A percentile compares a stretch with the other conserved stretches of the same genome.
Evolutionary conservation across 176 grass and related monocot genomes (phyloP).

Genomic region (Oropetium thomaeum): DNA sequence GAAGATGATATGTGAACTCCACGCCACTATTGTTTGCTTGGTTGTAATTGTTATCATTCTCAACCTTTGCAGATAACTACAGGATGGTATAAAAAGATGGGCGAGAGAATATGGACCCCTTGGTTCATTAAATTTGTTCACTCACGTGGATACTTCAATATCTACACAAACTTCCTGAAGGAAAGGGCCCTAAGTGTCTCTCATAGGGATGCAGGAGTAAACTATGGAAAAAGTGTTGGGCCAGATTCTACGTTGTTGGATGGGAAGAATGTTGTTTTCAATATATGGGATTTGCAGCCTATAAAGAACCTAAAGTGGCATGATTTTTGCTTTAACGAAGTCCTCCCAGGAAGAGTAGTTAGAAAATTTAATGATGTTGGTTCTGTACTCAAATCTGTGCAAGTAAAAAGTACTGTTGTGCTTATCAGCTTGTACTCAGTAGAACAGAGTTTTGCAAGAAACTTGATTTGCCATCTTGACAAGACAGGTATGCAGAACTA

Average conservation of each 20-base stretch:
- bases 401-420: constrained; percentile 50
- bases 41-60: background rate
- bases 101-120: constrained; percentile 98
- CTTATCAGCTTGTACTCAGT: constrained; percentile 67
- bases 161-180: constrained; percentile 84
- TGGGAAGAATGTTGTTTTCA: constrained; percentile 63
- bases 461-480: constrained; percentile 86
- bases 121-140: constrained; percentile 99
- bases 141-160: constrained; percentile 85
- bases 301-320: constrained; percentile 66
- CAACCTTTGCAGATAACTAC: constrained; percentile 74
- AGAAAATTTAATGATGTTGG: constrained; percentile 58
- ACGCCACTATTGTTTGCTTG: constrained; percentile 26
- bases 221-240: constrained; percentile 79
- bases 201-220: constrained; percentile 92
- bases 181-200: constrained; percentile 87
- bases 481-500: constrained; percentile 65
- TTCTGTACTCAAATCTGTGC: constrained; percentile 55
- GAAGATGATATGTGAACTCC: constrained; percentile 18
- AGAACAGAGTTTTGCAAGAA: constrained; percentile 52
- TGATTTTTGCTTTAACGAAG: constrained; percentile 82
- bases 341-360: constrained; percentile 56
- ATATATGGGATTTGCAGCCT: constrained; percentile 59
- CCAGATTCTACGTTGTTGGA: constrained; percentile 89
- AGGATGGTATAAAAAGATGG: constrained; percentile 95